phyloP scores from a whole-genome alignment of 2,329 filamentous ascomycete species.

The Fusarium coicis region DNA sequence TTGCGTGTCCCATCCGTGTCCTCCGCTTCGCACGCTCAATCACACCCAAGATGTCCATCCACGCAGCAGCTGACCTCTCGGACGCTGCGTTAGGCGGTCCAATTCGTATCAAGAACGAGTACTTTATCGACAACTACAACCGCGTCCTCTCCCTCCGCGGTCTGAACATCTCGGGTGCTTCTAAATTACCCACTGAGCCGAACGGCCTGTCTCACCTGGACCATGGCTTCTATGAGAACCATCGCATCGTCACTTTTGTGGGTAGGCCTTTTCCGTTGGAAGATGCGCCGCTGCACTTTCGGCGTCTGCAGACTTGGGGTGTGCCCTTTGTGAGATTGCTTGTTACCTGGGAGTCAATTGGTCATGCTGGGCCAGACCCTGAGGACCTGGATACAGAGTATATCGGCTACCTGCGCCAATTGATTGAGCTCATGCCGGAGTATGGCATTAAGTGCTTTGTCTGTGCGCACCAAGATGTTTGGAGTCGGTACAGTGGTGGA shows the following conservation, averaged over 20 bases:
- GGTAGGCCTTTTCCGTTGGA: constrained; percentile 53
- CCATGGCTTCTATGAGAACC: constrained; percentile 54
- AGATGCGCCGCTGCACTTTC: constrained; percentile 53
- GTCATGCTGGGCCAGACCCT: constrained; percentile 48
- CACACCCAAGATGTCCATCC: constrained; percentile 27
- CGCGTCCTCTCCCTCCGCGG: constrained; percentile 54
- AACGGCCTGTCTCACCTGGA: constrained; percentile 53
- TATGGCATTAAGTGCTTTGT: constrained; percentile 55
- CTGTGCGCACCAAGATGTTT: constrained; percentile 57
- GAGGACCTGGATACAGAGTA: constrained; percentile 52
- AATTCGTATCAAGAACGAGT: constrained; percentile 43
- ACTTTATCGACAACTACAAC: constrained; percentile 51
- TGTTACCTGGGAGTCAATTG: constrained; percentile 57
- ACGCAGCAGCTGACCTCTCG: constrained; percentile 50
- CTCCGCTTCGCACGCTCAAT: constrained; percentile 16
- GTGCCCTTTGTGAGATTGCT: constrained; percentile 53
- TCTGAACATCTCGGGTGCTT: constrained; percentile 55
- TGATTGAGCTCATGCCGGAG: constrained; percentile 51
- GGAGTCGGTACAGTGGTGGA: constrained; percentile 56
- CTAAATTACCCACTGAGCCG: constrained; percentile 53
- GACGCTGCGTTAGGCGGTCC: constrained; percentile 49
- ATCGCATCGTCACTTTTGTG: constrained; percentile 52
- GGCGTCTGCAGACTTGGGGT: constrained; percentile 52
- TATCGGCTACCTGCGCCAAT: constrained; percentile 50
- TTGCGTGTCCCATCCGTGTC: constrained; percentile 33